Conservation (phyloP, 495 filamentous ascomycete species). For the Glarea lozoyensis region DNA sequence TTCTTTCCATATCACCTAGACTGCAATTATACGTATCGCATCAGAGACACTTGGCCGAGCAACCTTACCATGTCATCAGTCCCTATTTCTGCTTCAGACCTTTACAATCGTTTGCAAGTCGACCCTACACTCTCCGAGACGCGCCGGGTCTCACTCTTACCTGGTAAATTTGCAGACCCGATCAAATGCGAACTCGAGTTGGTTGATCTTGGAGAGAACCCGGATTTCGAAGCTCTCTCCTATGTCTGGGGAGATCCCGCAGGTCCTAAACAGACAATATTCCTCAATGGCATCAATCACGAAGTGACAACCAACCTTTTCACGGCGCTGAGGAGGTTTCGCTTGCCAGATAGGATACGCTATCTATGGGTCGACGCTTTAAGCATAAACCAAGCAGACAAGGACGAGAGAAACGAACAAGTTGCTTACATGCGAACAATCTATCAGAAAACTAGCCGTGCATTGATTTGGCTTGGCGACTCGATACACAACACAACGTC, state of each 20-base stretch:
- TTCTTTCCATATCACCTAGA: no score
- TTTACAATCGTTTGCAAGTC: no score
- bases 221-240: neutral
- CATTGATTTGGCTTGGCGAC: constrained; percentile 15
- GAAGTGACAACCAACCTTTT: neutral
- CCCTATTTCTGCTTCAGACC: no score
- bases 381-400: constrained; percentile 12
- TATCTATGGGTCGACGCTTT: constrained; percentile 16
- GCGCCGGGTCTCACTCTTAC: no score
- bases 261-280: neutral
- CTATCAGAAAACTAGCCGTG: constrained; percentile 8
- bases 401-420: constrained; percentile 9
- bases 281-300: neutral
- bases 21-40: no score
- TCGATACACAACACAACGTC: no score
- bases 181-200: no score
- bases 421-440: constrained; percentile 13
- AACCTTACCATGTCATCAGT: no score
- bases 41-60: no score
- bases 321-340: neutral
- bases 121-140: no score
- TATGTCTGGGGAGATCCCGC: neutral
- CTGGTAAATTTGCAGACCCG: no score
- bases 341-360: neutral
- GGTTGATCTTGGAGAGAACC: no score